phyloP scores from a whole-genome alignment of 495 filamentous ascomycete species.

The Penicillium canescens region DNA sequence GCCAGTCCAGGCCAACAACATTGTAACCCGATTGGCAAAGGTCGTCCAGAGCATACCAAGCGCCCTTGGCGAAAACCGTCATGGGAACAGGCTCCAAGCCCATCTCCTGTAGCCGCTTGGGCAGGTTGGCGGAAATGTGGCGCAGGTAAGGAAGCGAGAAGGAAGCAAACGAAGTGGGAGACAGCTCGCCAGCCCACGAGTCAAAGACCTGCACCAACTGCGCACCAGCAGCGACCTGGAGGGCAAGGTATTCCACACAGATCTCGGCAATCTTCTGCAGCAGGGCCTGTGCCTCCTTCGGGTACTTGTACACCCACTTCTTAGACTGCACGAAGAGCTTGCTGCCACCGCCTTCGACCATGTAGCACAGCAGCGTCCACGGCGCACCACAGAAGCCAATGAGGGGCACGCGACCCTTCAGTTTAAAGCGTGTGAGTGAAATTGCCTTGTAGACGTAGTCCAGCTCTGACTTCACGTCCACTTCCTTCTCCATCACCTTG shows the following conservation, averaged over 20 bases:
- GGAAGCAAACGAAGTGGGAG: conserved; percentile 74
- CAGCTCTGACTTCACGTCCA: conserved; percentile 80
- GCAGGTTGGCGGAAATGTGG: conserved; percentile 78
- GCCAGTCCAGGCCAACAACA: conserved; percentile 92
- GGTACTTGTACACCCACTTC: conserved; percentile 93
- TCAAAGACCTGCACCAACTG: conserved; percentile 97
- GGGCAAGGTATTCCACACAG: conserved; percentile 90
- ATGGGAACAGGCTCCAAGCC: conserved; percentile 82
- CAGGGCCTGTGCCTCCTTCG: conserved; percentile 73
- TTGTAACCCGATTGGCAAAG: conserved; percentile 88
- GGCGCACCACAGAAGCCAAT: conserved; percentile 98
- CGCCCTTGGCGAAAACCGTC: conserved; percentile 99
- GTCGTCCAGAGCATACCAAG: conserved; percentile 92
- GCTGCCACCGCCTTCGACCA: conserved; percentile 95
- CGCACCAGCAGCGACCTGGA: conserved; percentile 89
- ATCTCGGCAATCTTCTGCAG: conserved; percentile 89
- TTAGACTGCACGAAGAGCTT: conserved; percentile 91
- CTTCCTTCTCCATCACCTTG: conserved; percentile 70
- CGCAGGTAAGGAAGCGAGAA: conserved; percentile 86
- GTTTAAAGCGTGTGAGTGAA: conserved; percentile 82
- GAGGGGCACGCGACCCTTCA: conserved; percentile 83
- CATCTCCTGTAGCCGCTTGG: conserved; percentile 67
- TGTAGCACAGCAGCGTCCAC: conserved; percentile 96
- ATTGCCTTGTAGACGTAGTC: conserved; percentile 96
- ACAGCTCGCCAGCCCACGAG: conserved; percentile 95